phyloP scores from a whole-genome alignment of 371 early-diverging fungal species.

The Mortierella sp. region DNA sequence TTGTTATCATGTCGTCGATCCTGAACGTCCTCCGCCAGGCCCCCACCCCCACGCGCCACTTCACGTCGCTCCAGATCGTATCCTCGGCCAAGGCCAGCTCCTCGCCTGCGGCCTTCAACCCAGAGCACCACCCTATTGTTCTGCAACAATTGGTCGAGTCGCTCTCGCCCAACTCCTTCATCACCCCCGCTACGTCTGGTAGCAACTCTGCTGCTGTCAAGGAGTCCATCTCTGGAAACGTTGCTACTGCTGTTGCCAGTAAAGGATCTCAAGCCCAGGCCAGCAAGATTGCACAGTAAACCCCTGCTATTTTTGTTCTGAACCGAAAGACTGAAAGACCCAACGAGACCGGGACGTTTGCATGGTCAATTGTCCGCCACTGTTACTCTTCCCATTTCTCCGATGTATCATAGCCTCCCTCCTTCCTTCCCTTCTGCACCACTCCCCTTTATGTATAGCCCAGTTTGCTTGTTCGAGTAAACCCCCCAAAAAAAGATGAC shows the following conservation, averaged over 20 bases:
- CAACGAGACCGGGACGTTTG: too few species aligned
- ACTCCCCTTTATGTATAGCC: neutral
- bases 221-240: slow-evolving; percentile 30
- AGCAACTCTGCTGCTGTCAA: slow-evolving; percentile 13
- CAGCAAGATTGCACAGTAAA: slow-evolving; percentile 9
- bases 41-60: slow-evolving; percentile 52
- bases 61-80: slow-evolving; percentile 46
- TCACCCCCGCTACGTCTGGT: slow-evolving; percentile 5
- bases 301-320: neutral
- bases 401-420: neutral
- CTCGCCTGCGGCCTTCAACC: slow-evolving; percentile 35
- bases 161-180: slow-evolving; percentile 31
- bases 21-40: slow-evolving; percentile 54
- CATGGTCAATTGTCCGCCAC: neutral
- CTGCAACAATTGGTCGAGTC: slow-evolving; percentile 55
- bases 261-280: slow-evolving; percentile 9
- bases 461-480: neutral
- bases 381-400: neutral
- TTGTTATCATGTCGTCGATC: slow-evolving; percentile 49
- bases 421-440: neutral
- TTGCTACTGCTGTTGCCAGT: neutral
- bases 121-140: slow-evolving; percentile 56
- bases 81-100: slow-evolving; percentile 16
- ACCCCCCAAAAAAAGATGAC: neutral
- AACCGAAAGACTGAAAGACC: too few species aligned